Evolutionary conservation across 2,329 filamentous ascomycete species (phyloP).

Genomic region (Ascochyta viciae-villosae): DNA sequence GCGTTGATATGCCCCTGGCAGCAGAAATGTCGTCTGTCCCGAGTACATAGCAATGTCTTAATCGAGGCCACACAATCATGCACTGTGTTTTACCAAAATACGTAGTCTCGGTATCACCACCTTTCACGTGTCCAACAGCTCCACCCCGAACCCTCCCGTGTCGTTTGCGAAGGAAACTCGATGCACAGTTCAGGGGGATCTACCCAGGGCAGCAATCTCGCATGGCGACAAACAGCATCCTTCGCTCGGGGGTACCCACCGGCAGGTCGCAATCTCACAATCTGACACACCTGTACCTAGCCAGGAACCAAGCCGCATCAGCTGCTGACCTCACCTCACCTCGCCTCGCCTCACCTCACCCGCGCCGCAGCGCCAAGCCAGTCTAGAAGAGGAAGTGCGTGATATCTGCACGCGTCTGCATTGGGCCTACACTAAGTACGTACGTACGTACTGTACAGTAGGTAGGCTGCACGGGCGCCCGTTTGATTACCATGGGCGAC

Average conservation of each 20-base stretch:
- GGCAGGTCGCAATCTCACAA: constrained; percentile 9
- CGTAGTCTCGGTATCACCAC: no score
- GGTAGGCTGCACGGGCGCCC: neutral
- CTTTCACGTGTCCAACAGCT: no score
- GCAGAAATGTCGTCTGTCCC: no score
- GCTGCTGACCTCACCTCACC: neutral
- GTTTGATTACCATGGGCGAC: neutral
- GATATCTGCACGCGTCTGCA: constrained; percentile 6
- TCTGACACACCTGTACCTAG: neutral
- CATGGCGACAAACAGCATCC: constrained; percentile 3
- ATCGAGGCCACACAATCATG: no score
- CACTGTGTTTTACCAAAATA: no score
- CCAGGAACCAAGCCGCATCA: neutral
- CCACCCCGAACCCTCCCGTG: no score
- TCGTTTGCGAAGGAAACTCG: no score
- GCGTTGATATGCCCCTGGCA: neutral
- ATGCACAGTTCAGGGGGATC: constrained; percentile 14
- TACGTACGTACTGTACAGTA: neutral
- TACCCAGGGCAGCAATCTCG: neutral
- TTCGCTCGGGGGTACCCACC: constrained; percentile 3
- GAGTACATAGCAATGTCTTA: no score
- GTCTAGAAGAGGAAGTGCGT: constrained; percentile 26
- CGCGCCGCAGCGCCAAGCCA: constrained; percentile 21
- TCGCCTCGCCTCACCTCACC: neutral
- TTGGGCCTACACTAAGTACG: neutral